Conservation (phyloP, 495 filamentous ascomycete genomes). For the Aspergillus incahuasiensis region DNA sequence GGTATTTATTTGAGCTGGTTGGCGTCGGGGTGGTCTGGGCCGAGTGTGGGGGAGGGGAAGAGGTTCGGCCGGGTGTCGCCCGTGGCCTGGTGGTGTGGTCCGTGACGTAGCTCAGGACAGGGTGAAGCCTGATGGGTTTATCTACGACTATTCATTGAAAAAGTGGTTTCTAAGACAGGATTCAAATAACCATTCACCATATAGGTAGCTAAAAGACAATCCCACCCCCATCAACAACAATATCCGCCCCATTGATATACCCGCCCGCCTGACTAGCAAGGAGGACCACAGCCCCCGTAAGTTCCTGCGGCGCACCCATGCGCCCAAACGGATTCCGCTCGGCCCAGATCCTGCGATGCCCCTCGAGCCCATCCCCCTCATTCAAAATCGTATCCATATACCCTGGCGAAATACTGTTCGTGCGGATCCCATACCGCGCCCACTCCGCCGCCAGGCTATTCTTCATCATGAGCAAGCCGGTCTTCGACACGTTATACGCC, state of each 20-base stretch:
- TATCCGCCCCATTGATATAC: constrained; percentile 64
- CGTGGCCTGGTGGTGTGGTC: too few relatives aligned
- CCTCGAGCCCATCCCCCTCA: constrained; percentile 55
- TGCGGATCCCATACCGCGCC: constrained; percentile 54
- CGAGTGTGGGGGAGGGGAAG: neutral
- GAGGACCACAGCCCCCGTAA: constrained; percentile 63
- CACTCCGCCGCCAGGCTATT: constrained; percentile 39
- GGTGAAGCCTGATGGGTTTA: too few relatives aligned
- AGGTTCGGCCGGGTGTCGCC: neutral
- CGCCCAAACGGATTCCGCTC: constrained; percentile 62
- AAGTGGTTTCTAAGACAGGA: too few relatives aligned
- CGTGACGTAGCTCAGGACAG: too few relatives aligned
- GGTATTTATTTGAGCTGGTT: neutral
- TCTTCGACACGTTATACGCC: constrained; percentile 42
- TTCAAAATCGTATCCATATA: constrained; percentile 79
- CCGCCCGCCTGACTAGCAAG: constrained; percentile 55
- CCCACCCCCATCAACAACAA: constrained; percentile 50
- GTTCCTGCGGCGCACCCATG: constrained; percentile 61
- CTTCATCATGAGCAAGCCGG: constrained; percentile 31
- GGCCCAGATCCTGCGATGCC: constrained; percentile 52
- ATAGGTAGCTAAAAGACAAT: neutral
- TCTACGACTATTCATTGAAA: too few relatives aligned
- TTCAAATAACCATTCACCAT: too few relatives aligned
- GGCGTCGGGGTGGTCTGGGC: too few relatives aligned
- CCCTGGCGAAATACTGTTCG: constrained; percentile 63